Evolutionary conservation across 345 rosid genomes (phyloP).

Genomic region (Acer yangbiense): DNA sequence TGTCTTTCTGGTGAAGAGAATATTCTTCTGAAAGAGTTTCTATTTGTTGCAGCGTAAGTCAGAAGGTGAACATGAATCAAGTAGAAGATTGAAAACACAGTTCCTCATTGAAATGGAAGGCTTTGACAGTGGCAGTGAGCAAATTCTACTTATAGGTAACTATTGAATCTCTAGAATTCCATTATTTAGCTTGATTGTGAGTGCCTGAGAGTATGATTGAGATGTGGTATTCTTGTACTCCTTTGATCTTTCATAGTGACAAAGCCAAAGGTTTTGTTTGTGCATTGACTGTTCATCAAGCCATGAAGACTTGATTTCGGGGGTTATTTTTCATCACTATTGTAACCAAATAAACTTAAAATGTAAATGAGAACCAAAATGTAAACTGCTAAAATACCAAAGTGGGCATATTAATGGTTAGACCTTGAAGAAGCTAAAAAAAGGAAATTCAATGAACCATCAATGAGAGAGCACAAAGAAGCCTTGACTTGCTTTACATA

Average conservation of each 20-base stretch:
- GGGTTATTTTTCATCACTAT: neutral
- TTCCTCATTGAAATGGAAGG: constrained; percentile 99
- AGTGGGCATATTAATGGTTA: neutral
- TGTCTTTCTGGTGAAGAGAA: neutral
- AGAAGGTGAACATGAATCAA: constrained; percentile 97
- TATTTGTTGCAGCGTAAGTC: constrained; percentile 81
- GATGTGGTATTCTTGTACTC: neutral
- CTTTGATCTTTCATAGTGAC: neutral
- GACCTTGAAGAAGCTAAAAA: neutral
- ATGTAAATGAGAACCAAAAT: neutral
- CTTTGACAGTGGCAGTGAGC: constrained; percentile 84
- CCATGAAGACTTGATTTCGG: neutral
- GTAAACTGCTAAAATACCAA: neutral
- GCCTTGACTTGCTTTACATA: neutral
- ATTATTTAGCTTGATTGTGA: neutral
- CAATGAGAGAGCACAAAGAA: neutral
- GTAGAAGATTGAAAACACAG: constrained; percentile 94
- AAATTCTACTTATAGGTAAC: constrained; percentile 92
- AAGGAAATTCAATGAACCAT: too few species aligned
- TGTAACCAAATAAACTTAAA: neutral
- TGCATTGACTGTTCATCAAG: neutral
- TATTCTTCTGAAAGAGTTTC: constrained; percentile 23
- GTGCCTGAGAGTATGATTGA: neutral
- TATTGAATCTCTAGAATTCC: constrained; percentile 8
- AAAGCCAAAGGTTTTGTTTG: neutral